Evolutionary conservation across 1,284 basidiomycete species (phyloP).

Genomic region (Butyriboletus appendiculatus): DNA sequence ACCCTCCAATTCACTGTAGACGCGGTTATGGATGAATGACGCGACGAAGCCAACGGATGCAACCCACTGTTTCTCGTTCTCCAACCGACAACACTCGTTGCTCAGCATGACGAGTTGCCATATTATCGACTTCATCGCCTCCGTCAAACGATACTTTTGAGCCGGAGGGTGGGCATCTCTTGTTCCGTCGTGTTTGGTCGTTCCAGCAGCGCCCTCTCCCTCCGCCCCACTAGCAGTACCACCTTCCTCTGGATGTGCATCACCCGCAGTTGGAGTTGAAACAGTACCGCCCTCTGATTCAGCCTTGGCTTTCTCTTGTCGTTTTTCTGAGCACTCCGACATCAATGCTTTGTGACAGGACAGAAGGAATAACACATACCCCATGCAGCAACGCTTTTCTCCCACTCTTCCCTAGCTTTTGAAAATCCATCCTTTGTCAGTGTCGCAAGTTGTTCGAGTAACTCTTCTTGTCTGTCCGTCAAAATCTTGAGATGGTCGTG

Average conservation of each 20-base stretch:
- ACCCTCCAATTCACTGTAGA: constrained; percentile 59
- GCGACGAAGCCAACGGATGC: background rate
- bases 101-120: constrained; percentile 80
- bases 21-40: background rate
- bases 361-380: constrained; percentile 42
- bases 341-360: background rate
- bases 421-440: constrained; percentile 64
- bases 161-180: constrained; percentile 58
- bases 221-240: constrained; percentile 33
- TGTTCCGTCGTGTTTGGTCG: constrained; percentile 35
- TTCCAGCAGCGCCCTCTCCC: constrained; percentile 30
- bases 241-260: constrained; percentile 43
- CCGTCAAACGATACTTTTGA: constrained; percentile 73
- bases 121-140: constrained; percentile 71
- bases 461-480: constrained; percentile 59
- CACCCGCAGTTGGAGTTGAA: constrained; percentile 35
- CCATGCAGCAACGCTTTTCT: constrained; percentile 64
- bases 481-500: constrained; percentile 65
- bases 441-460: constrained; percentile 58
- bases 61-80: constrained; percentile 83
- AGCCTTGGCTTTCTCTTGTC: constrained; percentile 54
- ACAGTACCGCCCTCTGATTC: constrained; percentile 41
- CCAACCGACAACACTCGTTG: constrained; percentile 77
- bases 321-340: constrained; percentile 46
- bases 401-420: constrained; percentile 73